Evolutionary conservation across 1,284 basidiomycete species (phyloP), one percentile per base, ranked within the genome.

Genomic region (Mycena citricolor): DNA sequence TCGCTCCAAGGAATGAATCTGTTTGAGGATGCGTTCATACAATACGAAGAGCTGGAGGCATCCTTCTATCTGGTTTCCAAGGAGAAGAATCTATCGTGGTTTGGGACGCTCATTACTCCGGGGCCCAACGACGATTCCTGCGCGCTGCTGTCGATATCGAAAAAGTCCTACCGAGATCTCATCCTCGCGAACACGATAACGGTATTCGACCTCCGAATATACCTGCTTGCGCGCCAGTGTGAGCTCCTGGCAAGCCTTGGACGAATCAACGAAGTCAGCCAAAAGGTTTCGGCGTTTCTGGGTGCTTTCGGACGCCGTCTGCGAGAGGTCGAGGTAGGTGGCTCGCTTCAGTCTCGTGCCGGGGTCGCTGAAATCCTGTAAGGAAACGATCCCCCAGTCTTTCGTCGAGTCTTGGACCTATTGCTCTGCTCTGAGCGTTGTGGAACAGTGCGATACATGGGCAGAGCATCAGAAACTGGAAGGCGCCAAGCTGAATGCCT

Each of bases 351-450:
- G 38, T 35, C 30, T 31, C 41, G 35, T 32, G 32, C 26, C 13
- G 46, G 33, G 35, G 47, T 59, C 54, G 51, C 55, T 34, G 42
- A n/a, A n/a, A 17, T 54, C 42, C 43, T 45, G 29, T 21, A 51
- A 94, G 86, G 67, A 67, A 26, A 74, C 76, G 4, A 71, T 97
- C n/a, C 83, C 90, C 1, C 68, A 70, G 16, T 79, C 83, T 58
- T 97, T 97, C 59, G 74, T 97, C 29, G 91, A 97, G 62, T 87
- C 89, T 0, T 99, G 97, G 95, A 88, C 81, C 17, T 98, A 93
- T 64, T 92, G 90, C 8, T 92, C 93, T 1, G 86, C 92, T 17
- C 71, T 95, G 42, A 92, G 89, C 56, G 83, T 89, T 31, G 83
- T 95, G 11, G 84, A 91, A 14, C 84, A 87, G 56, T 92, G 87